These are phyloP conservation scores for Hypoxylon lenormandii DNA, from an alignment of 495 filamentous ascomycete species.

Conservation along the genomic window DNA sequence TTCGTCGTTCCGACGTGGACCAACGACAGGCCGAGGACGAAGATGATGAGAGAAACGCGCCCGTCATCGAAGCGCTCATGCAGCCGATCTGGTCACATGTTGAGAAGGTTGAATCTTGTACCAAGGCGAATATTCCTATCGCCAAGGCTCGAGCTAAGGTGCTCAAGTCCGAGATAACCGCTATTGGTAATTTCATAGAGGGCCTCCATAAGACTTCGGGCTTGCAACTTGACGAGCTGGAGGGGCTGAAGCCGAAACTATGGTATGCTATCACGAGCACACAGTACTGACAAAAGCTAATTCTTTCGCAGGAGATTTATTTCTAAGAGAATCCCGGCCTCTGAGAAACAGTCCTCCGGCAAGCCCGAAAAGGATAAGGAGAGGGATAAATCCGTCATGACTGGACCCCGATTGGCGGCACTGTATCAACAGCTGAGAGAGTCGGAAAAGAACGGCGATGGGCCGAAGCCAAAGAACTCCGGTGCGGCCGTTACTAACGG, in stretches of 20 bases:
- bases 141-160: conserved; percentile 62
- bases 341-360: conserved; percentile 46
- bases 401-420: conserved; percentile 48
- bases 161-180: conserved; percentile 59
- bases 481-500: conserved; percentile 42
- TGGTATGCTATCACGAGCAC: conserved; percentile 51
- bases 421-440: conserved; percentile 50
- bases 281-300: conserved; percentile 7
- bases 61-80: conserved; percentile 59
- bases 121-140: conserved; percentile 57
- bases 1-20: conserved; percentile 42
- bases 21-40: conserved; percentile 55
- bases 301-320: conserved; percentile 46
- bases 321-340: conserved; percentile 51
- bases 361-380: conserved; percentile 47
- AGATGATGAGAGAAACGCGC: conserved; percentile 56
- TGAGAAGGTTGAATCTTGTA: conserved; percentile 57
- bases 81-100: conserved; percentile 60
- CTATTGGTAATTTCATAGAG: conserved; percentile 61
- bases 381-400: conserved; percentile 43
- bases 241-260: conserved; percentile 60
- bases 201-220: conserved; percentile 55
- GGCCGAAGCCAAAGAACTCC: conserved; percentile 41
- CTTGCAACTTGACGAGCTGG: conserved; percentile 50
- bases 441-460: conserved; percentile 44